Evolutionary conservation across 2,329 filamentous ascomycete species (phyloP).

Genomic region (Dichotomopilus funicola): DNA sequence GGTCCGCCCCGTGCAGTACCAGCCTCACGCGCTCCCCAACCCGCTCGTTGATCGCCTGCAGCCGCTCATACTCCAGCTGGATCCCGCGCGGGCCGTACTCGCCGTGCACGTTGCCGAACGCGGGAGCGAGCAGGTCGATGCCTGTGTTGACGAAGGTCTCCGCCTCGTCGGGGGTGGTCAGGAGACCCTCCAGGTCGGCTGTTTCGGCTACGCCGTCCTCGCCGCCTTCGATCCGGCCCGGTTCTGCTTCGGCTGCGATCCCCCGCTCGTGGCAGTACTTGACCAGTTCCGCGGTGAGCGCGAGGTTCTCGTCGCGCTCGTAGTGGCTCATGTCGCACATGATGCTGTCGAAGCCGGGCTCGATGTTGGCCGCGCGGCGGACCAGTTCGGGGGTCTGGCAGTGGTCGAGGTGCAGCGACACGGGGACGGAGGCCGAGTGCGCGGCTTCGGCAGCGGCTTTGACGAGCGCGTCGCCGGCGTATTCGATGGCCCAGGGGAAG

Average conservation of each 20-base stretch:
- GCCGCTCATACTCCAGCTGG: slow-evolving; percentile 51
- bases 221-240: slow-evolving; percentile 49
- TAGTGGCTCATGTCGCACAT: slow-evolving; percentile 71
- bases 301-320: slow-evolving; percentile 60
- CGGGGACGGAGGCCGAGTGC: slow-evolving; percentile 49
- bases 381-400: slow-evolving; percentile 58
- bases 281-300: slow-evolving; percentile 54
- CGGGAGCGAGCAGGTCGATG: slow-evolving; percentile 67
- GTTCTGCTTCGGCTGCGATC: slow-evolving; percentile 63
- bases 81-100: slow-evolving; percentile 62
- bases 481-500: slow-evolving; percentile 68
- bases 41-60: slow-evolving; percentile 37
- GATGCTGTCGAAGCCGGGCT: slow-evolving; percentile 59
- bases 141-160: slow-evolving; percentile 64
- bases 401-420: slow-evolving; percentile 61
- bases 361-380: slow-evolving; percentile 51
- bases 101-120: slow-evolving; percentile 71
- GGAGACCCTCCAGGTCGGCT: slow-evolving; percentile 37
- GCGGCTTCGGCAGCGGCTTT: slow-evolving; percentile 50
- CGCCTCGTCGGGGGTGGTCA: slow-evolving; percentile 64
- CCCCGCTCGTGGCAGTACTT: slow-evolving; percentile 57
- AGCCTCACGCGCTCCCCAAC: slow-evolving; percentile 41
- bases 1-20: slow-evolving; percentile 43
- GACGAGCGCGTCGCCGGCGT: slow-evolving; percentile 52
- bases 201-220: slow-evolving; percentile 68